Conservation (phyloP, 176 grass and related monocot species). For the Miscanthus lutarioriparius region DNA sequence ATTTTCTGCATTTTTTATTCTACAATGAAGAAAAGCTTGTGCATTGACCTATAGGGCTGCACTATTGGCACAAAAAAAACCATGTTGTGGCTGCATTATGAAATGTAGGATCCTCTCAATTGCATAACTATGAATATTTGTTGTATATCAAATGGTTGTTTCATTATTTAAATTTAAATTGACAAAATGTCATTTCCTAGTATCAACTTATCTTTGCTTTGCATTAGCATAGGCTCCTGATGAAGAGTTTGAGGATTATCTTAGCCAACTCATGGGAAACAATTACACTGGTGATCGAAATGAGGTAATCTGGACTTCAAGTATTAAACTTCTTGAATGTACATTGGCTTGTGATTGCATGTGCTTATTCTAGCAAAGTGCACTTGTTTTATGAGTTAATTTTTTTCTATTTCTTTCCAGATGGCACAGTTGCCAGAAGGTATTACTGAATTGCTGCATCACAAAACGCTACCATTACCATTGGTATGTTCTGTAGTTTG, state of each 20-base stretch:
- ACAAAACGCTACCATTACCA: constrained; percentile 74
- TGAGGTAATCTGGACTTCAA: constrained; percentile 56
- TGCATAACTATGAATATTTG: constrained; percentile 21
- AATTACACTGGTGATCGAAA: constrained; percentile 83
- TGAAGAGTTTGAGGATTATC: constrained; percentile 99
- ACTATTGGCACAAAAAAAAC: constrained; percentile 25
- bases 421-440: constrained; percentile 97
- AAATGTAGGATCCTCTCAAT: constrained; percentile 27
- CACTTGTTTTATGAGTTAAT: constrained; percentile 33
- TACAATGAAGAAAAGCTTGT: constrained; percentile 22
- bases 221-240: constrained; percentile 78
- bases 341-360: background rate
- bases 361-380: constrained; percentile 35
- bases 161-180: constrained; percentile 38
- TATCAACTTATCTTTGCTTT: constrained; percentile 40
- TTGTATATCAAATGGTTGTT: constrained; percentile 2
- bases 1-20: constrained; percentile 27
- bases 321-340: constrained; percentile 27
- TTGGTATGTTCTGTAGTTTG: constrained; percentile 70
- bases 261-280: constrained; percentile 82
- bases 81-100: constrained; percentile 3
- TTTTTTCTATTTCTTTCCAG: constrained; percentile 54
- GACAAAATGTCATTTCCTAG: constrained; percentile 13
- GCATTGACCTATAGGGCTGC: constrained; percentile 1
- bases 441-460: constrained; percentile 91